Evolutionary conservation across 208 protist species (phyloP).

Genomic region (Borovskyia barvae): DNA sequence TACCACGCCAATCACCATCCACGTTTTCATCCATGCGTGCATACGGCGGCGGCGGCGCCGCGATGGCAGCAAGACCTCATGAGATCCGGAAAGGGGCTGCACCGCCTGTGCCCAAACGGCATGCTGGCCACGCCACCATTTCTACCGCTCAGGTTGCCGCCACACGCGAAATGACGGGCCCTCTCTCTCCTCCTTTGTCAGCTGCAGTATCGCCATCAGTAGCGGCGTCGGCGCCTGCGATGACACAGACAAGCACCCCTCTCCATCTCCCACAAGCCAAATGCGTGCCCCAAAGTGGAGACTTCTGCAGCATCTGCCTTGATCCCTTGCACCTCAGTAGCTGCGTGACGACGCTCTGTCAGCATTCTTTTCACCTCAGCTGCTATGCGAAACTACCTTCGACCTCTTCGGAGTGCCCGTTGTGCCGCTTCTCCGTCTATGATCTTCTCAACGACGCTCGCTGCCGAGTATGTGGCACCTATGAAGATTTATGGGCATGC

Average conservation of each 20-base stretch:
- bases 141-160: too few relatives aligned
- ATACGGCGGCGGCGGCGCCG: too few relatives aligned
- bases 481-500: constrained; percentile 83
- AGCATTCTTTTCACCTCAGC: constrained; percentile 66
- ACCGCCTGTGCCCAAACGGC: too few relatives aligned
- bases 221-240: not conserved
- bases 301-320: constrained; percentile 75
- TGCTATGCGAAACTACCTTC: constrained; percentile 64
- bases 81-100: too few relatives aligned
- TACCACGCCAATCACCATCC: too few relatives aligned
- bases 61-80: too few relatives aligned
- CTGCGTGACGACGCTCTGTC: constrained; percentile 68
- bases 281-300: too few relatives aligned
- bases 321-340: constrained; percentile 36
- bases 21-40: too few relatives aligned
- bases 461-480: constrained; percentile 71
- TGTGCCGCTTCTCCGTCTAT: constrained; percentile 79
- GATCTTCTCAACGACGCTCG: constrained; percentile 64
- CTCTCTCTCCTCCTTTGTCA: too few relatives aligned
- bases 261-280: too few relatives aligned
- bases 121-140: too few relatives aligned
- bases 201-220: not conserved
- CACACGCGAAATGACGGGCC: too few relatives aligned
- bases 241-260: not conserved
- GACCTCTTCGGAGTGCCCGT: constrained; percentile 55